Evolutionary conservation across 257 asterid genomes (phyloP).

Genomic region (Gentiana macrophylla): DNA sequence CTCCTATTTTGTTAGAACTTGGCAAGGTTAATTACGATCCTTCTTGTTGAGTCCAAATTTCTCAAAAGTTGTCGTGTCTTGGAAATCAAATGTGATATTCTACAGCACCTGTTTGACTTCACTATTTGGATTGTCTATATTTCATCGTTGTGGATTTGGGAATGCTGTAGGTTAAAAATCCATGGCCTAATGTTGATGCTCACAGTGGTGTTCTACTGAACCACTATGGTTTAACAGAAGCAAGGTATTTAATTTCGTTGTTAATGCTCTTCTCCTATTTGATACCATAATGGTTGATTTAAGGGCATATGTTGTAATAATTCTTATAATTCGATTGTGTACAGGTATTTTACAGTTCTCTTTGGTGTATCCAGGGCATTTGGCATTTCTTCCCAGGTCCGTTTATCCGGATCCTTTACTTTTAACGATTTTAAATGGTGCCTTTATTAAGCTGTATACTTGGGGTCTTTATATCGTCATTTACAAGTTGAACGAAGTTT

Average conservation of each 20-base stretch:
- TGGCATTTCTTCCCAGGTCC: slow-evolving; percentile 94
- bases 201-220: slow-evolving; percentile 86
- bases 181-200: slow-evolving; percentile 97
- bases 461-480: neutral
- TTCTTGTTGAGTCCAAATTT: neutral
- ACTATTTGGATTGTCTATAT: too few relatives aligned
- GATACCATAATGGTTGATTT: neutral
- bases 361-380: slow-evolving; percentile 95
- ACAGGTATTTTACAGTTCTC: slow-evolving; percentile 67
- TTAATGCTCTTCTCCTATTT: neutral
- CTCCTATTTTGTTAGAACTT: slow-evolving; percentile 74
- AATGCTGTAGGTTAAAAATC: slow-evolving; percentile 58
- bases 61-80: slow-evolving; percentile 1
- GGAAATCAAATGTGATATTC: neutral
- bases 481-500: neutral
- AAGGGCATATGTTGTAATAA: slow-evolving; percentile 4
- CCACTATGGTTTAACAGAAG: slow-evolving; percentile 86
- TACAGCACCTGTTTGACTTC: too few relatives aligned
- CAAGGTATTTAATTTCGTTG: slow-evolving; percentile 22
- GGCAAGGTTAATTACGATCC: slow-evolving; percentile 50
- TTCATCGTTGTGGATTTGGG: neutral
- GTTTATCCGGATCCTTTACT: neutral
- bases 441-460: neutral
- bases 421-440: neutral
- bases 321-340: slow-evolving; percentile 1